Conservation (phyloP, 345 rosid genomes). For the Arabis alpina region DNA sequence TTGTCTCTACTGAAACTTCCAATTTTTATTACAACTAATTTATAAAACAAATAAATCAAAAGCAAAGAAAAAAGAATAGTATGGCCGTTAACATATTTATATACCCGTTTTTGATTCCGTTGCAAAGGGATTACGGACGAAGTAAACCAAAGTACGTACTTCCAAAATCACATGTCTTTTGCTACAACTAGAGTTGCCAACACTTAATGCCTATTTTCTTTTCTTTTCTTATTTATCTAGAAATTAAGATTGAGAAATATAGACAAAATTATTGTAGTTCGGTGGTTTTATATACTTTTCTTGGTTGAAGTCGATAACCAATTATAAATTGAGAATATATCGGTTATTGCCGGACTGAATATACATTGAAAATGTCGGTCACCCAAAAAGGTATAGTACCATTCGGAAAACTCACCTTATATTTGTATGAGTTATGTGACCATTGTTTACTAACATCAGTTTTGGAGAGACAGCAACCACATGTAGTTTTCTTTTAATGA, state of each 20-base stretch:
- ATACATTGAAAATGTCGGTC: too few species aligned
- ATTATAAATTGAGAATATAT: not conserved
- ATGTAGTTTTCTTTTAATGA: too few species aligned
- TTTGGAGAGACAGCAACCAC: too few species aligned
- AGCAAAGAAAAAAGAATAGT: not conserved
- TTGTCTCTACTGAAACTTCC: constrained; percentile 44
- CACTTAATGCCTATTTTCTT: constrained; percentile 5
- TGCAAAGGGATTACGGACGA: constrained; percentile 35
- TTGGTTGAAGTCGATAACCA: constrained; percentile 15
- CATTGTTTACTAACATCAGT: too few species aligned
- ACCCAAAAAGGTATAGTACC: not conserved
- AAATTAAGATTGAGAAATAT: constrained; percentile 4
- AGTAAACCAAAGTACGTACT: constrained; percentile 41
- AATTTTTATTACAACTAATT: constrained; percentile 33
- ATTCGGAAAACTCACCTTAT: not conserved
- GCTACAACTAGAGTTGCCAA: constrained; percentile 32
- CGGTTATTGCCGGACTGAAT: not conserved
- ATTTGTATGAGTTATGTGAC: not conserved
- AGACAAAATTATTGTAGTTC: constrained; percentile 5
- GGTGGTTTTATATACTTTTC: constrained; percentile 11
- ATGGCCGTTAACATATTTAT: constrained; percentile 21
- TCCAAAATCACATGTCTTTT: constrained; percentile 36
- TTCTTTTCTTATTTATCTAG: not conserved
- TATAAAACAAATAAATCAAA: constrained; percentile 19
- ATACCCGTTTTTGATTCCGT: constrained; percentile 34